Evolutionary conservation across 1,139 yeast genomes (phyloP).

Genomic region (Scheffersomyces parashehatae): DNA sequence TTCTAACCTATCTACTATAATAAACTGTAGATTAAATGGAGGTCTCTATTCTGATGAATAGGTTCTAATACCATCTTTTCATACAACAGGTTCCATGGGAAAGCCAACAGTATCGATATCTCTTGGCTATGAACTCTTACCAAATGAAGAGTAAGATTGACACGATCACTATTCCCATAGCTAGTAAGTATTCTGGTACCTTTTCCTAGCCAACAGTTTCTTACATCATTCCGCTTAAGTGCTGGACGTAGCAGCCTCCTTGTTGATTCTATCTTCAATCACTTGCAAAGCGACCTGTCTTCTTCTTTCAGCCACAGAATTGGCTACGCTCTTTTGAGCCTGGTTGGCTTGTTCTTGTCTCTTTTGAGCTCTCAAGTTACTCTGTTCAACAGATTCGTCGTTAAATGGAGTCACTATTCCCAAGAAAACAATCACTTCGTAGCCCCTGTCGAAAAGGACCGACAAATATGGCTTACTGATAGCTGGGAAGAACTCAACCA

Average conservation of each 20-base stretch:
- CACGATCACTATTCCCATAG: too few species aligned
- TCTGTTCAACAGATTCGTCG: constrained; percentile 68
- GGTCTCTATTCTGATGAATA: neutral
- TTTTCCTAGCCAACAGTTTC: too few species aligned
- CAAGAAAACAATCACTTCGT: constrained; percentile 53
- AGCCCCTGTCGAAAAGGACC: constrained; percentile 54
- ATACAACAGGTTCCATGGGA: neutral
- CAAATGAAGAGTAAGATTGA: too few species aligned
- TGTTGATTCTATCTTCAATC: constrained; percentile 67
- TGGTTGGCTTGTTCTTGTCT: constrained; percentile 47
- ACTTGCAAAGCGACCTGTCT: constrained; percentile 84
- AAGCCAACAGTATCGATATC: too few species aligned
- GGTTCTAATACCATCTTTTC: neutral
- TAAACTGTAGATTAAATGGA: neutral
- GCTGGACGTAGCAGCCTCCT: constrained; percentile 17
- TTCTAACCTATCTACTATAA: neutral
- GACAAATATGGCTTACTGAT: constrained; percentile 51
- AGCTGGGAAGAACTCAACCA: constrained; percentile 80
- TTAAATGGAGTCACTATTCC: constrained; percentile 67
- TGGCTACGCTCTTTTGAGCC: constrained; percentile 43
- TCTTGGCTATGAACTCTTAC: too few species aligned
- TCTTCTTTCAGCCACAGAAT: constrained; percentile 78
- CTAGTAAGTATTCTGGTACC: too few species aligned
- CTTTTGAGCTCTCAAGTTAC: constrained; percentile 70
- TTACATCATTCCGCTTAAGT: neutral